A percentile compares a stretch with the other conserved stretches of the same genome.
These are phyloP conservation scores for Pisolithus orientalis DNA, from an alignment of 768 basidiomycete species.

Conservation along the genomic window DNA sequence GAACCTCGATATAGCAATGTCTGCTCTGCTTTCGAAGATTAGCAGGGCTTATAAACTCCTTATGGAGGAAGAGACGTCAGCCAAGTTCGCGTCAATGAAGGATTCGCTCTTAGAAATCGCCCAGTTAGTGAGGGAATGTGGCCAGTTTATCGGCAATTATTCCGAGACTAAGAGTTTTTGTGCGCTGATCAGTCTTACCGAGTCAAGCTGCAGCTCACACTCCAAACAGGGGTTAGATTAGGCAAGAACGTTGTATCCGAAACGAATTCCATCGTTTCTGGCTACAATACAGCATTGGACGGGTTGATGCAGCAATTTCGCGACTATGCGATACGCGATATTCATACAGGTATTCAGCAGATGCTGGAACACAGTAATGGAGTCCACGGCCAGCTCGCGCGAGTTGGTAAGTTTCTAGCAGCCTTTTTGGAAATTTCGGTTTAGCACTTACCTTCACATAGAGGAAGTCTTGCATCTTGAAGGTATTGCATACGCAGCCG, in stretches of 20 bases:
- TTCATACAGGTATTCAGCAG: neutral
- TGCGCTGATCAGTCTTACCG: slow-evolving; percentile 1
- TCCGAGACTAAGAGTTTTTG: slow-evolving; percentile 17
- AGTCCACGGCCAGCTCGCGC: too few relatives aligned
- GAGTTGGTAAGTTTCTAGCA: too few relatives aligned
- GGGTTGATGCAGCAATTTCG: slow-evolving; percentile 1
- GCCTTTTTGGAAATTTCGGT: too few relatives aligned
- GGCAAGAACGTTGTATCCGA: neutral
- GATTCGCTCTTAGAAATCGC: neutral
- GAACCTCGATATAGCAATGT: neutral
- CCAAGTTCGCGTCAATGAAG: neutral
- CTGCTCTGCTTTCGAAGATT: neutral
- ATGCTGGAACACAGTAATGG: neutral
- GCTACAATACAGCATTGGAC: neutral
- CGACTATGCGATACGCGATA: neutral
- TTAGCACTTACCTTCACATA: neutral
- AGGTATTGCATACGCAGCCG: neutral
- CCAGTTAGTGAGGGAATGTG: slow-evolving; percentile 18
- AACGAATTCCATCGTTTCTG: neutral
- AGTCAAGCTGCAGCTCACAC: neutral
- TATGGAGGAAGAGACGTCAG: neutral
- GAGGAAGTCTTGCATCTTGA: neutral
- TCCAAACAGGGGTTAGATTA: neutral
- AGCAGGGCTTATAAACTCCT: neutral
- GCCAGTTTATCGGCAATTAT: slow-evolving; percentile 23